Base-by-base conservation (phyloP, 2,329 filamentous ascomycete species). In the Cytospora schulzeri region DNA sequence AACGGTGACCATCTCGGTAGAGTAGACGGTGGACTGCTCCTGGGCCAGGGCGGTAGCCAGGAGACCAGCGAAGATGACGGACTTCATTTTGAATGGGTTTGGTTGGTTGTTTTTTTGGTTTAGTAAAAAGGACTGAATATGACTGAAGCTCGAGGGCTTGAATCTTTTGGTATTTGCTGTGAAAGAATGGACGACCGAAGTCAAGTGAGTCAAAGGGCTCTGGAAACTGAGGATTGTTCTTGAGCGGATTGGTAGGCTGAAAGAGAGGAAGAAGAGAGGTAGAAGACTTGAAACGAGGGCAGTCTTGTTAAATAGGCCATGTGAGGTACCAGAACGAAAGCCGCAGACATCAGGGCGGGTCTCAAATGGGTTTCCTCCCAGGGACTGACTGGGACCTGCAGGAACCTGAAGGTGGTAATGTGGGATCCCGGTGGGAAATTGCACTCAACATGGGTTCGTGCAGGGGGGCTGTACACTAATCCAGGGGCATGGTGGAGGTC, bases 21-120 rank as follows among this genome's bases (percentile, higher is more conserved):
- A 77, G 82, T 84, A 86, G 78, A 87, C 78, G 72, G 84, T 81
- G 71, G 72, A 75, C 66, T 72, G 64, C 55, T 68, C 67, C 62
- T 70, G 68, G 70, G 79, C 70, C 69, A 74, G 79, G 73, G 78
- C 79, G 72, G 77, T 80, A 70, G 79, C 80, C 72, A 86, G 78
- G 73, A 83, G 73, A 74, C 77, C 75, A 72, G 81, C 78, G 74
- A 67, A 60, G 52, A 67, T 63, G 72, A 82, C 73, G 83, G 86
- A 87, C 85, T 83, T 83, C 85, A 88, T 88, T 73, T 87, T 88
- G 85, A 80, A 71, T n/a, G n/a, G 53, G 57, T 68, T 73, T 52
- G 45, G 64, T 62, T 67, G 63, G 60, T 68, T 69, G 61, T 64
- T 69, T 63, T 64, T 62, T 65, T 62, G 59, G 59, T 35, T 67